Evolutionary conservation across 1,284 basidiomycete genomes (phyloP).

Genomic region (Exobasidium rhododendri): DNA sequence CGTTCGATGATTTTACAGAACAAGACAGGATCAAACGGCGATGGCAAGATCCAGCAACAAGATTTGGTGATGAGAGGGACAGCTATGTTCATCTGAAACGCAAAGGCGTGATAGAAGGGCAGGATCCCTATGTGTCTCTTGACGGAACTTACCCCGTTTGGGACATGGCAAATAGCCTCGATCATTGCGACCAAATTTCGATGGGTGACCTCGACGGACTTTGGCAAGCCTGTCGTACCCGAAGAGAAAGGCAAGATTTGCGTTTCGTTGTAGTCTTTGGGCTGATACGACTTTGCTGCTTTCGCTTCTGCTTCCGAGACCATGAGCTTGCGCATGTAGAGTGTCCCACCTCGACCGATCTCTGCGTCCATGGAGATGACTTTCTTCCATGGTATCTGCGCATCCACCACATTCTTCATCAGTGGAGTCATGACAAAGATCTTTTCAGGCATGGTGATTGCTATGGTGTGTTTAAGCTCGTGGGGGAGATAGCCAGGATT

Average conservation of each 20-base stretch:
- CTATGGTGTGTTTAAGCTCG: slow-evolving; percentile 28
- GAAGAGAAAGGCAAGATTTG: slow-evolving; percentile 25
- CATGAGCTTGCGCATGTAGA: neutral
- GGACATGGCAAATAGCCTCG: neutral
- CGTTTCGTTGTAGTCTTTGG: neutral
- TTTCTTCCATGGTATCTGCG: slow-evolving; percentile 10
- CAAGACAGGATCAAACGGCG: slow-evolving; percentile 23
- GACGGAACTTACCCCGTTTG: slow-evolving; percentile 8
- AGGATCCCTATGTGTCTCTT: slow-evolving; percentile 23
- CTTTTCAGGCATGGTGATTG: slow-evolving; percentile 26
- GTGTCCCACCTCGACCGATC: slow-evolving; percentile 8
- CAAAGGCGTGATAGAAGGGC: slow-evolving; percentile 33
- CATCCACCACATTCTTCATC: slow-evolving; percentile 16
- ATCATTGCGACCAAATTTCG: slow-evolving; percentile 30
- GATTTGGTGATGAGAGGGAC: neutral
- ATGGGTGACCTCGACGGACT: slow-evolving; percentile 32
- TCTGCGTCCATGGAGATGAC: slow-evolving; percentile 14
- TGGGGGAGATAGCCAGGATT: slow-evolving; percentile 26
- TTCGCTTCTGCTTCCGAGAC: neutral
- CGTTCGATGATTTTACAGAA: slow-evolving; percentile 22
- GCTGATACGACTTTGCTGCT: neutral
- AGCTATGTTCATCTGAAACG: slow-evolving; percentile 5
- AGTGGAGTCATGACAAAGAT: slow-evolving; percentile 18
- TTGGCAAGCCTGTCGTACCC: slow-evolving; percentile 32
- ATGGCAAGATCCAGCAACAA: neutral